Conservation (phyloP, 305 asterid species). For the Fraxinus angustifolia region DNA sequence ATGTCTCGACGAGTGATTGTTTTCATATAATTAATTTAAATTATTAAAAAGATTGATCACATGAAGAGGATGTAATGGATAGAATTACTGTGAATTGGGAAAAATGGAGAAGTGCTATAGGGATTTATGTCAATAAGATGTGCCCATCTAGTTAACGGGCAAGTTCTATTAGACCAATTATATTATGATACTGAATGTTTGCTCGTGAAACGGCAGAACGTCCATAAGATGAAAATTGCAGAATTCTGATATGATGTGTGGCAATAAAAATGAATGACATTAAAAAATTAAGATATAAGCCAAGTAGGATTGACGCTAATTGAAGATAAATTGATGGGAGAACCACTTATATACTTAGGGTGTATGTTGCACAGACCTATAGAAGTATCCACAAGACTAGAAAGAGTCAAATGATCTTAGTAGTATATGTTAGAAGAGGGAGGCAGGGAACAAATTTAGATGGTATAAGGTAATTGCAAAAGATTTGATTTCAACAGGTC, state of each 20-base stretch:
- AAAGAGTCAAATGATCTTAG: background rate
- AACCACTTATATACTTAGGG: background rate
- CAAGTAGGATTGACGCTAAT: background rate
- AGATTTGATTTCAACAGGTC: background rate
- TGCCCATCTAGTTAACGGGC: background rate
- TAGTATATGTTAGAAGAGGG: background rate
- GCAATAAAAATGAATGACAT: background rate
- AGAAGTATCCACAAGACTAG: background rate
- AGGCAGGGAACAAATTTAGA: background rate
- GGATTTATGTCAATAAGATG: background rate
- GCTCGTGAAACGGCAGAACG: background rate
- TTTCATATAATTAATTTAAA: background rate
- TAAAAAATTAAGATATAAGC: background rate
- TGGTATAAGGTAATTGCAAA: background rate
- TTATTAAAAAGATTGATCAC: background rate
- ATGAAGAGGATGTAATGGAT: background rate
- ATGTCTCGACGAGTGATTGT: background rate
- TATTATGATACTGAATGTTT: background rate
- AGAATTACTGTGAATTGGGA: background rate
- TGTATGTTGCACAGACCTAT: background rate
- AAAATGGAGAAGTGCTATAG: background rate
- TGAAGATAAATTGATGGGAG: background rate
- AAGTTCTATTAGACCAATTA: background rate
- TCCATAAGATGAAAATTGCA: background rate
- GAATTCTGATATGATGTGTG: background rate